These are phyloP conservation scores for Phaseolus lunatus DNA, from an alignment of 306 rosid species.

Conservation along the genomic window DNA sequence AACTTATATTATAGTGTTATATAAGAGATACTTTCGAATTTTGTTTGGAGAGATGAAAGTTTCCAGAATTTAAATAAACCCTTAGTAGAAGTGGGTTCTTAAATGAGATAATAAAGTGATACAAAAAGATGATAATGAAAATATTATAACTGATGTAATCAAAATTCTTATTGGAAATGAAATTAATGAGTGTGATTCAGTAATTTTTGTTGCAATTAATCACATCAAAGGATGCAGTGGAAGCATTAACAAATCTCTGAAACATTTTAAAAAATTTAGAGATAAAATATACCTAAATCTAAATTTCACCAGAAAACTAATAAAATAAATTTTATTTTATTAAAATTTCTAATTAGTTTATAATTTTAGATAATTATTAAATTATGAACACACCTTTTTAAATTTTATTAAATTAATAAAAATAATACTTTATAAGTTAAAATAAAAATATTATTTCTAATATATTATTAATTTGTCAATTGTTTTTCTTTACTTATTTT, in stretches of 20 bases:
- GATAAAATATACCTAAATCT: not conserved
- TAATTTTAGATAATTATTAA: not conserved
- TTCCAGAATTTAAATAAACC: no score
- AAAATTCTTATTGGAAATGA: not conserved
- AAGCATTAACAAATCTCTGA: no score
- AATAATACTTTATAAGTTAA: not conserved
- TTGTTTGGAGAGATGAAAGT: no score
- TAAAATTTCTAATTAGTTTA: not conserved
- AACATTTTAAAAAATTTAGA: not conserved
- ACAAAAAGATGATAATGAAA: not conserved
- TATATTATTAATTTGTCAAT: not conserved
- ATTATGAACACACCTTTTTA: not conserved
- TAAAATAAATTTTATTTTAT: not conserved
- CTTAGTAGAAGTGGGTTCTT: not conserved
- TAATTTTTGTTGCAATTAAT: no score
- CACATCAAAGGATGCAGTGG: not conserved
- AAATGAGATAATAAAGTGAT: not conserved
- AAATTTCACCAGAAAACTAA: not conserved
- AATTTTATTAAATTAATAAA: not conserved
- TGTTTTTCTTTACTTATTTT: not conserved
- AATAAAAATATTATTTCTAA: not conserved
- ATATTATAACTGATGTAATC: not conserved
- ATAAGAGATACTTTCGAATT: no score
- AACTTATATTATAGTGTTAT: no score
- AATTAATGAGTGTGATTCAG: no score